Evolutionary conservation across 306 rosid species (phyloP).

Genomic region (Cicer chorassanicum): DNA sequence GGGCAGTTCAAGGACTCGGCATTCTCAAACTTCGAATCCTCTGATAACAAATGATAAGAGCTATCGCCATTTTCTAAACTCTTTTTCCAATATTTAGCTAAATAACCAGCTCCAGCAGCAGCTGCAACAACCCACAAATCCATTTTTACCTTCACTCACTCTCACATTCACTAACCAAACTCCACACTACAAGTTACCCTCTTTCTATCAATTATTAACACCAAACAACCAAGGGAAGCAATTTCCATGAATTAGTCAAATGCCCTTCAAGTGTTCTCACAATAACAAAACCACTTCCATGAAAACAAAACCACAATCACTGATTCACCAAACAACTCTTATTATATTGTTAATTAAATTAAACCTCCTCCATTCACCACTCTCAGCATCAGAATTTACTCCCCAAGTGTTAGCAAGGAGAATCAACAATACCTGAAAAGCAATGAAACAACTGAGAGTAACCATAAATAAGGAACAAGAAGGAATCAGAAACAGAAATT

Average conservation of each 20-base stretch:
- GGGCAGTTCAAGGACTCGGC: slow-evolving; percentile 43
- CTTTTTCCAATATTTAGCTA: slow-evolving; percentile 75
- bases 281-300: slow-evolving; percentile 15
- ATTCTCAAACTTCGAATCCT: slow-evolving; percentile 54
- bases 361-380: slow-evolving; percentile 33
- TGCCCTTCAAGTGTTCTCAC: slow-evolving; percentile 25
- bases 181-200: slow-evolving; percentile 48
- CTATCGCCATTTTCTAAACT: slow-evolving; percentile 43
- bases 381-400: slow-evolving; percentile 37
- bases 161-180: slow-evolving; percentile 51
- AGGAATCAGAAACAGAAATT: background rate
- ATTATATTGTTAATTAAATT: slow-evolving; percentile 21
- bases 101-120: slow-evolving; percentile 80
- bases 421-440: slow-evolving; percentile 10
- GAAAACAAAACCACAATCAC: slow-evolving; percentile 22
- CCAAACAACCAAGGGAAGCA: slow-evolving; percentile 46
- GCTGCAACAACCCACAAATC: slow-evolving; percentile 88
- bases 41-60: slow-evolving; percentile 40
- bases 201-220: slow-evolving; percentile 50
- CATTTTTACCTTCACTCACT: slow-evolving; percentile 56
- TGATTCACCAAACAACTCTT: slow-evolving; percentile 36
- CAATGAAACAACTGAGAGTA: slow-evolving; percentile 19
- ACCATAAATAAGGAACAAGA: slow-evolving; percentile 10
- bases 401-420: slow-evolving; percentile 21
- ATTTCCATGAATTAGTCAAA: slow-evolving; percentile 52